Conservation (phyloP, 78 protist species). For the Diacronema lutheri region DNA sequence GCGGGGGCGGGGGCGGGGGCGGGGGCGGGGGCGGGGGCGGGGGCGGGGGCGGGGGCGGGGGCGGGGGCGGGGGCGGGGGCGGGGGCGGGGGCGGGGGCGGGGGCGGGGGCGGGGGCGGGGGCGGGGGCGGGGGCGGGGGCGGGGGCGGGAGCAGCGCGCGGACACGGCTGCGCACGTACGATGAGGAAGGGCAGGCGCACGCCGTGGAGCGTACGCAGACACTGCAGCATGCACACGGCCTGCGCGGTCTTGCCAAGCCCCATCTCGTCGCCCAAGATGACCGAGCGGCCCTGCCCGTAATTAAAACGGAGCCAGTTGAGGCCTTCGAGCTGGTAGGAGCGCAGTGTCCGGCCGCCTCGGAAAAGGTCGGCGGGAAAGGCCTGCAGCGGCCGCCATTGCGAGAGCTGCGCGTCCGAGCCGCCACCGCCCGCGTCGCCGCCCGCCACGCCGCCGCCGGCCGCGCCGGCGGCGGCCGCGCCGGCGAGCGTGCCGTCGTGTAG, state of each 20-base stretch:
- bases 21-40: no score
- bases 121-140: no score
- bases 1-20: no score
- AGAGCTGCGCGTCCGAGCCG: constrained; percentile 21
- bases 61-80: no score
- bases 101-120: no score
- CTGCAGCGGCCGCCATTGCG: neutral
- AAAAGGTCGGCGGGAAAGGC: constrained; percentile 30
- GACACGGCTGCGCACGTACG: no score
- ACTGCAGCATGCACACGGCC: neutral
- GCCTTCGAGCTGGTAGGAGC: constrained; percentile 88
- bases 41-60: no score
- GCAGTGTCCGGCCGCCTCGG: constrained; percentile 35
- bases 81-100: no score
- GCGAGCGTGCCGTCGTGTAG: no score
- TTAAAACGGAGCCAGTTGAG: constrained; percentile 31
- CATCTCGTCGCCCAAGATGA: constrained; percentile 66
- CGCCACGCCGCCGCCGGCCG: neutral
- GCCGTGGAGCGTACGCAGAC: neutral
- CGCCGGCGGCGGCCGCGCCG: constrained; percentile 23
- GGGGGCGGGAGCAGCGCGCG: no score
- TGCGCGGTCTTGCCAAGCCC: constrained; percentile 75
- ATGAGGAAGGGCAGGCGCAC: constrained; percentile 40
- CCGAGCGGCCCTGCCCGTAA: constrained; percentile 19
- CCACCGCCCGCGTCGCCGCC: neutral